Conservation (phyloP, 2,329 filamentous ascomycete species). For the Calycina herbarum region DNA sequence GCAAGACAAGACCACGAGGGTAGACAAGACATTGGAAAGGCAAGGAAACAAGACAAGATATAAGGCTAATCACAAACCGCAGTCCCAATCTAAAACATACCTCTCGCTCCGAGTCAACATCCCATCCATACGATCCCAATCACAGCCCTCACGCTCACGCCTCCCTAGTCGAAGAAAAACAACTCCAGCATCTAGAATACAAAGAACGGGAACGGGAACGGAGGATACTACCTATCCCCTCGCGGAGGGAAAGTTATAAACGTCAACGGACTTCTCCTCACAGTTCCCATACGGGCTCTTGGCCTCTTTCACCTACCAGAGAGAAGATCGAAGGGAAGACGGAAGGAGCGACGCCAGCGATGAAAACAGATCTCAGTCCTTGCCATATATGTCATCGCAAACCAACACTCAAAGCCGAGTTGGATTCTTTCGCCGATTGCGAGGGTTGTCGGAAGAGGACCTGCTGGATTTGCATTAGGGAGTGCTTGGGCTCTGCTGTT, state of each 20-base stretch:
- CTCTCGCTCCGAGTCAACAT: neutral
- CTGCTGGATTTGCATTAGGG: conserved; percentile 68
- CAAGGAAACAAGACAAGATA: too few species aligned
- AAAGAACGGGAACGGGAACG: neutral
- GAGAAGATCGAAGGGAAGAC: neutral
- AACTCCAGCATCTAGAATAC: neutral
- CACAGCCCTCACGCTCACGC: neutral
- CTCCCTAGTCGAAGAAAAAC: neutral
- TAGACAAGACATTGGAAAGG: neutral
- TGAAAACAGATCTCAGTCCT: conserved; percentile 44
- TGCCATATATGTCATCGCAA: conserved; percentile 69
- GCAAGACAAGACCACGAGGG: neutral
- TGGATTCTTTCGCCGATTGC: conserved; percentile 67
- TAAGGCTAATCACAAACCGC: neutral
- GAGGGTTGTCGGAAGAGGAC: conserved; percentile 60
- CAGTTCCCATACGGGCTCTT: too few species aligned
- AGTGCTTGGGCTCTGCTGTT: conserved; percentile 54
- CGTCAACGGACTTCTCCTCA: neutral
- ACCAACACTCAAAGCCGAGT: conserved; percentile 63
- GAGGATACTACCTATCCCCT: neutral
- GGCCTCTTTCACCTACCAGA: neutral
- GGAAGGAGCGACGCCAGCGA: neutral
- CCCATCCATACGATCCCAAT: neutral
- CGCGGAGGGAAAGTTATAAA: neutral
- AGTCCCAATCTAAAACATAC: neutral